Base-by-base conservation (phyloP, 345 rosid genomes). In the Syzygium aqueum region DNA sequence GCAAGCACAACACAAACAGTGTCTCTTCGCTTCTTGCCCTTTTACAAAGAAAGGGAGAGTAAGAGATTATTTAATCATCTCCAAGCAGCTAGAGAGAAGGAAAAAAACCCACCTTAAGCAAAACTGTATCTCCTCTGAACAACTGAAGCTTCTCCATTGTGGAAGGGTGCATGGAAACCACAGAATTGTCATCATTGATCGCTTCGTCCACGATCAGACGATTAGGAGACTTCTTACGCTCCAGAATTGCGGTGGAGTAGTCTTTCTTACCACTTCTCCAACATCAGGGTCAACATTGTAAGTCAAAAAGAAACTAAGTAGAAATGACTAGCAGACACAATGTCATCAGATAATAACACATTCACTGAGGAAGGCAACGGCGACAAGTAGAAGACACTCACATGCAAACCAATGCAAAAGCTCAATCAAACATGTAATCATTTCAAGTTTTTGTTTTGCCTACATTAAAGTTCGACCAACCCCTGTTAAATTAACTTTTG, bases 71-170 rank as follows among this genome's bases (percentile, higher is more conserved):
- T 10, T 19, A 73, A 73, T 49, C 49, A 37, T 73, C 82, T 73
- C 49, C 49, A 37, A 11, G 73, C 27, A 77, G 84, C 21, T 11
- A 30, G 59, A 16, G 46, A n/a, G 46, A 84, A 28, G n/a, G 17
- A 54, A 40, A 83, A 82, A 84, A 82, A 19, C 50, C 87, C 88
- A 97, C 99, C 99, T 97, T 96, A 88, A 96, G 92, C 63, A 95
- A 90, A 91, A 97, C 93, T 2, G 99, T 97, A 87, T 97, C 98
- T 10, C 99, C 99, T 11, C 99, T 95, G 88, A 97, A 97, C 52
- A 97, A 94, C 91, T 97, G 99, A 88, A 97, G 99, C 93, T 94
- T 97, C 92, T 97, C 99, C 99, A 97, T 97, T 28, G 99, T 95
- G 5, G 92, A 90, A 3, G 98, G 97, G 84, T 96, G 97, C 30